phyloP scores from a whole-genome alignment of 164 flowering plant genomes.

The Vitis vinifera region DNA sequence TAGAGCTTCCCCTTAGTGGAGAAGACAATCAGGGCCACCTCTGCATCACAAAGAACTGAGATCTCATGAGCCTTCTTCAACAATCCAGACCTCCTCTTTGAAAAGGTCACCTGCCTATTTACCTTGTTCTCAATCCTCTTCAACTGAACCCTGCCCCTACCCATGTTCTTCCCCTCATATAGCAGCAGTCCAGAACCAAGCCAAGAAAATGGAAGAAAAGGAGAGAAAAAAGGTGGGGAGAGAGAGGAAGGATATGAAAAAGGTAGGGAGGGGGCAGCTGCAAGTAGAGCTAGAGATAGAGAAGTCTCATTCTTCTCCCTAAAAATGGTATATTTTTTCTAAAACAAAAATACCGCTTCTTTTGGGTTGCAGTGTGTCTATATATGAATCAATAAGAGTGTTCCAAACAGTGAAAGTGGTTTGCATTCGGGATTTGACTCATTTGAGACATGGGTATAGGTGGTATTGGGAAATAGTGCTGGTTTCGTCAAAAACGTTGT shows the following conservation, averaged over 20 bases:
- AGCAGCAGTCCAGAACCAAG: background rate
- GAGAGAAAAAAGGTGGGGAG: background rate
- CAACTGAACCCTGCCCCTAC: slow-evolving; percentile 59
- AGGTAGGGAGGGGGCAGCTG: no score
- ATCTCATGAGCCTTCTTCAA: slow-evolving; percentile 67
- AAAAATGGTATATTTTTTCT: no score
- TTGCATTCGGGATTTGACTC: background rate
- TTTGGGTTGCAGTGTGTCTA: background rate
- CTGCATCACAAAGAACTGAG: slow-evolving; percentile 62
- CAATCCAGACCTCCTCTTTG: slow-evolving; percentile 53
- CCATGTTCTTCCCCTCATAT: slow-evolving; percentile 26
- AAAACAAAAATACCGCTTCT: no score
- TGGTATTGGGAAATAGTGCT: slow-evolving; percentile 32
- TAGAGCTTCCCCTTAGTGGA: slow-evolving; percentile 60
- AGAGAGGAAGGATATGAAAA: no score
- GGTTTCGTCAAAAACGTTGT: slow-evolving; percentile 40
- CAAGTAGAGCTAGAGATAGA: no score
- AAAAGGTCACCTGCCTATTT: slow-evolving; percentile 62
- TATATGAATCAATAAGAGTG: background rate
- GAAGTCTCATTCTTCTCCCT: no score
- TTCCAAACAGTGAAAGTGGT: background rate
- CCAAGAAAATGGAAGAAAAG: background rate
- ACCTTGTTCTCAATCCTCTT: slow-evolving; percentile 64
- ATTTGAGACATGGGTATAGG: background rate
- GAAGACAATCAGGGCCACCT: slow-evolving; percentile 55